Conservation (phyloP, 1,284 basidiomycete species). For the Papiliotrema terrestris region DNA sequence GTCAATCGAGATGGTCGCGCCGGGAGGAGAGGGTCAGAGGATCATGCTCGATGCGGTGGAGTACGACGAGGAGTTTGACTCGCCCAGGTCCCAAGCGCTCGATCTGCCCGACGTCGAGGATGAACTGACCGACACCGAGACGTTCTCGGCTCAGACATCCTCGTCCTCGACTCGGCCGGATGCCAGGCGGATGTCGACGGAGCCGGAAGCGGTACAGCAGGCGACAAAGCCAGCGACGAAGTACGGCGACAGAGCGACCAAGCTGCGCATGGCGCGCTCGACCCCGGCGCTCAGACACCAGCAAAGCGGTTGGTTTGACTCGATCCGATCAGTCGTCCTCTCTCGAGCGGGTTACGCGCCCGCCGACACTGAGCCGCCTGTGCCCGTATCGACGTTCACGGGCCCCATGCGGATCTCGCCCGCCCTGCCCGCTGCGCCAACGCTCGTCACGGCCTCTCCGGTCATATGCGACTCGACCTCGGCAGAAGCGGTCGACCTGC, state of each 20-base stretch:
- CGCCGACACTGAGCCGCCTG: not conserved
- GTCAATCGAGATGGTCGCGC: not conserved
- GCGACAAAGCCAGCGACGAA: slow-evolving; percentile 15
- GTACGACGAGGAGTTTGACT: slow-evolving; percentile 30
- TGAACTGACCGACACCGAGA: not conserved
- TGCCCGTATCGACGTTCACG: slow-evolving; percentile 7
- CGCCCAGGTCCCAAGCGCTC: slow-evolving; percentile 11
- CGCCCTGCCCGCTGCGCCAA: slow-evolving; percentile 31
- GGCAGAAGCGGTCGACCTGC: slow-evolving; percentile 42
- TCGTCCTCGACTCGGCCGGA: not conserved
- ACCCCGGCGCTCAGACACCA: slow-evolving; percentile 20
- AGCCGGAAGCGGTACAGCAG: slow-evolving; percentile 4
- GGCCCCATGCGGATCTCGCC: slow-evolving; percentile 25
- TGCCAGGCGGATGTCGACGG: slow-evolving; percentile 2
- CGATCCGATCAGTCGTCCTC: slow-evolving; percentile 19
- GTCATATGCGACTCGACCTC: slow-evolving; percentile 45
- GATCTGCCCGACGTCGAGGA: slow-evolving; percentile 4
- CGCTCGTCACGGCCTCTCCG: slow-evolving; percentile 30
- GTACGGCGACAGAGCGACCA: slow-evolving; percentile 31
- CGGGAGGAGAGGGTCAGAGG: slow-evolving; percentile 1
- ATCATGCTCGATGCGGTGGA: slow-evolving; percentile 18
- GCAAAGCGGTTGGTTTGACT: slow-evolving; percentile 23
- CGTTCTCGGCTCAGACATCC: too few species aligned
- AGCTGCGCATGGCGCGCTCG: slow-evolving; percentile 28
- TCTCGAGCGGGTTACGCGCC: slow-evolving; percentile 7